phyloP scores from a whole-genome alignment of 75 land plant species.

The Sequoiadendron giganteum region DNA sequence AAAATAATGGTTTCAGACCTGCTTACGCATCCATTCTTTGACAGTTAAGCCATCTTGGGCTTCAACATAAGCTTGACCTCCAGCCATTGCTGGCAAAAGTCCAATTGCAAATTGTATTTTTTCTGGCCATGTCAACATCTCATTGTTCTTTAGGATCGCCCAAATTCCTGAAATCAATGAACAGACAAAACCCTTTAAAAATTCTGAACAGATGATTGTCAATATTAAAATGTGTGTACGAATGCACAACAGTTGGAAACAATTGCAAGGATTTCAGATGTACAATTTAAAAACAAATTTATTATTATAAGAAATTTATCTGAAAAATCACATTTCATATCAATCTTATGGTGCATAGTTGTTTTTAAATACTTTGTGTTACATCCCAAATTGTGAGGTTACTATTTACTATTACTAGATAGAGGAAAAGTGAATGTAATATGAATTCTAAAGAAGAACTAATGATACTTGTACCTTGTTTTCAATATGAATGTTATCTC shows the following conservation, averaged over 20 bases:
- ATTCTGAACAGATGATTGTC: not conserved
- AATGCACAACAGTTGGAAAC: not conserved
- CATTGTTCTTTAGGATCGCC: conserved; percentile 92
- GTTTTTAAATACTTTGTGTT: not conserved
- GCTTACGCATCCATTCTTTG: conserved; percentile 94
- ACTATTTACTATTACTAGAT: too few species aligned
- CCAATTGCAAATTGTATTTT: conserved; percentile 94
- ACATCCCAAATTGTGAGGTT: too few species aligned
- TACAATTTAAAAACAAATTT: not conserved
- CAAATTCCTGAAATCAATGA: conserved; percentile 60
- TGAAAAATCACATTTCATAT: not conserved
- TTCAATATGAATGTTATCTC: too few species aligned
- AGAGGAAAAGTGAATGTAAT: too few species aligned
- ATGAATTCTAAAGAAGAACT: too few species aligned
- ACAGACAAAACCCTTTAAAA: not conserved
- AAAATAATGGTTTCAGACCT: conserved; percentile 34
- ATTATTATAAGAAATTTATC: not conserved
- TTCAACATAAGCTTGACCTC: conserved; percentile 94
- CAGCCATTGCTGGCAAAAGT: conserved; percentile 87
- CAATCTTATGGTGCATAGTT: not conserved
- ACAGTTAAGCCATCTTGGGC: conserved; percentile 92
- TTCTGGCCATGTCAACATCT: conserved; percentile 95
- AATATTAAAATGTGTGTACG: not conserved
- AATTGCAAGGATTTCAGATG: not conserved
- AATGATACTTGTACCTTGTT: too few species aligned